Evolutionary conservation across 805 yeast genomes (phyloP).

Genomic region (Kazachstania africana): DNA sequence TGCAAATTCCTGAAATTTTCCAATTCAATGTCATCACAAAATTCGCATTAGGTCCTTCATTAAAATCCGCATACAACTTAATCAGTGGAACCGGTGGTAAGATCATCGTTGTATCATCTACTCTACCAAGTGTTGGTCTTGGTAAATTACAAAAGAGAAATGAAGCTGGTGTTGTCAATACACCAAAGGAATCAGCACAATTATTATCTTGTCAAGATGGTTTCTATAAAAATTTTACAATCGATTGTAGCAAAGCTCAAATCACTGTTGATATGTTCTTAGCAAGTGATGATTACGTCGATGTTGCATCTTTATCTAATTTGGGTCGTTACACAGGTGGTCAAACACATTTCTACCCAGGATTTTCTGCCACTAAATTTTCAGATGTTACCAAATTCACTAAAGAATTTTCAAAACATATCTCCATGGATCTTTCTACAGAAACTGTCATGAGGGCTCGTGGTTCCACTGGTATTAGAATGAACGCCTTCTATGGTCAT

Average conservation of each 20-base stretch:
- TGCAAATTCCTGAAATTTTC: constrained; percentile 59
- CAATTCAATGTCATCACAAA: constrained; percentile 45
- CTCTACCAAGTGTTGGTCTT: constrained; percentile 73
- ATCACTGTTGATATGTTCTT: constrained; percentile 87
- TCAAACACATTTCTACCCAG: constrained; percentile 94
- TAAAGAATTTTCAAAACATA: constrained; percentile 75
- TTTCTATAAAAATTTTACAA: constrained; percentile 90
- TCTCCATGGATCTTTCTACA: constrained; percentile 78
- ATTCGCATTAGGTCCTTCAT: constrained; percentile 85
- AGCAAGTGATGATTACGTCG: constrained; percentile 75
- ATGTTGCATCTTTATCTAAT: constrained; percentile 83
- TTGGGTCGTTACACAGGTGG: constrained; percentile 93
- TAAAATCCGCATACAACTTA: constrained; percentile 74
- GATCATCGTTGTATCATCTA: constrained; percentile 64
- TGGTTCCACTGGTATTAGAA: constrained; percentile 80
- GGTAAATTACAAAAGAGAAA: constrained; percentile 75
- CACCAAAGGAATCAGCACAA: constrained; percentile 71
- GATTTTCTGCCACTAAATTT: constrained; percentile 39
- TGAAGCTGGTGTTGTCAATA: constrained; percentile 53
- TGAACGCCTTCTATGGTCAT: constrained; percentile 80
- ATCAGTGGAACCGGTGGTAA: constrained; percentile 80
- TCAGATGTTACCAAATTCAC: constrained; percentile 43
- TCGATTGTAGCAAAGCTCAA: constrained; percentile 86
- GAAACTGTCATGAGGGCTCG: constrained; percentile 95
- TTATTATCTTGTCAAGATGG: constrained; percentile 63